Evolutionary conservation across 345 rosid genomes (phyloP).

Genomic region (Melastoma malabathricum): DNA sequence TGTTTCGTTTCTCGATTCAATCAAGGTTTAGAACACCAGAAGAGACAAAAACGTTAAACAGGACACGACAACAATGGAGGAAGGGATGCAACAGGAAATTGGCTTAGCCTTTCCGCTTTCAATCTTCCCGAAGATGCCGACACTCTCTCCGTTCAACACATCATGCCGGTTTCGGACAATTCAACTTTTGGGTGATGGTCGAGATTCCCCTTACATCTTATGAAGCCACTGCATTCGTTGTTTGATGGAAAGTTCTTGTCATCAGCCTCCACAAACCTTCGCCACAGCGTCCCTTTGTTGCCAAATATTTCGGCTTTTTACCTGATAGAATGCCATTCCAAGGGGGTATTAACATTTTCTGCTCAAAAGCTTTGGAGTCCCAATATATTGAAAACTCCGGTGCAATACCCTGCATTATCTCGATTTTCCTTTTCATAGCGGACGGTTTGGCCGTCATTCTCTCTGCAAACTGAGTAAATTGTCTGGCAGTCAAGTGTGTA

Average conservation of each 20-base stretch:
- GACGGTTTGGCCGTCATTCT: conserved; percentile 40
- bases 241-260: conserved; percentile 13
- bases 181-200: conserved; percentile 20
- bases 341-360: conserved; percentile 29
- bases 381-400: conserved; percentile 63
- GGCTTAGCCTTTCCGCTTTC: conserved; percentile 17
- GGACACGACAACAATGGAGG: neutral
- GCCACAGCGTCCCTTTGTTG: conserved; percentile 16
- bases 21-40: neutral
- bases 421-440: conserved; percentile 48
- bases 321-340: too few relatives aligned
- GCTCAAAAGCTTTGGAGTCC: conserved; percentile 57
- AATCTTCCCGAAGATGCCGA: conserved; percentile 10
- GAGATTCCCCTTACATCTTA: conserved; percentile 11
- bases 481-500: neutral
- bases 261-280: conserved; percentile 6
- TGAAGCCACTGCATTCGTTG: conserved; percentile 16
- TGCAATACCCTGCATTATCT: conserved; percentile 65
- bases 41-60: neutral
- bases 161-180: conserved; percentile 17
- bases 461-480: conserved; percentile 45
- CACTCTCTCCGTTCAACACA: conserved; percentile 14
- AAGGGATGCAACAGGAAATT: neutral
- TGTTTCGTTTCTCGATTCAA: too few relatives aligned
- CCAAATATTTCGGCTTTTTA: conserved; percentile 19